Conservation (phyloP, 306 rosid species). For the Quercus rubra region DNA sequence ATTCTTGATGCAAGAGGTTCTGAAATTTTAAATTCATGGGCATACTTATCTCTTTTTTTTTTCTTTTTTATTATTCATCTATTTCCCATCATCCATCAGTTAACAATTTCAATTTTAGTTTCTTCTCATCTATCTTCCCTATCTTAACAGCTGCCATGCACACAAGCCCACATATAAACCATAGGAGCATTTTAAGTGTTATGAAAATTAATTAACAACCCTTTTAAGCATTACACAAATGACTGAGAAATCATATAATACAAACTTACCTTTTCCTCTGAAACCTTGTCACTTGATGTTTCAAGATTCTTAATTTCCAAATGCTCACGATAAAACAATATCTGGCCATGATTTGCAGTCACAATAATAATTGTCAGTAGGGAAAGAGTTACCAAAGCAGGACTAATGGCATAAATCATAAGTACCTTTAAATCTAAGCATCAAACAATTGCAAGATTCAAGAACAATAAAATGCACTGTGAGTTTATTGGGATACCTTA, state of each 20-base stretch:
- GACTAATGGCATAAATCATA: constrained; percentile 3
- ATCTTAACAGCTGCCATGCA: not conserved
- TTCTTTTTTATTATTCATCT: not conserved
- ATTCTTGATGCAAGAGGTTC: not conserved
- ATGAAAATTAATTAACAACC: not conserved
- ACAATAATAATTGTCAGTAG: constrained; percentile 12
- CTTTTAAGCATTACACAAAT: constrained; percentile 7
- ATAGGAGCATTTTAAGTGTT: not conserved
- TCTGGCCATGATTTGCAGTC: constrained; percentile 37
- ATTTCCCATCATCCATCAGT: not conserved
- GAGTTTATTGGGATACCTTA: constrained; percentile 39
- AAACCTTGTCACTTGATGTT: constrained; percentile 37
- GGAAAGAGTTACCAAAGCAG: constrained; percentile 10
- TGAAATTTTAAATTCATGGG: not conserved
- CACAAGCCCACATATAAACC: too few relatives aligned
- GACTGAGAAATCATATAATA: not conserved
- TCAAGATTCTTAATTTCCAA: constrained; percentile 55
- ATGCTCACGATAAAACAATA: constrained; percentile 57
- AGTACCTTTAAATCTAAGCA: not conserved
- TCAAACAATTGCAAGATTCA: constrained; percentile 5
- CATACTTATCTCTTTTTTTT: not conserved
- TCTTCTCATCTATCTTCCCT: not conserved
- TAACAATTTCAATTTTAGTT: not conserved
- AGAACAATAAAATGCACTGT: not conserved
- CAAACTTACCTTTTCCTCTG: constrained; percentile 49